These are phyloP conservation scores for Ophiocordyceps polyrhachis-furcata DNA, from an alignment of 2,329 filamentous ascomycete genomes.

Conservation along the genomic window DNA sequence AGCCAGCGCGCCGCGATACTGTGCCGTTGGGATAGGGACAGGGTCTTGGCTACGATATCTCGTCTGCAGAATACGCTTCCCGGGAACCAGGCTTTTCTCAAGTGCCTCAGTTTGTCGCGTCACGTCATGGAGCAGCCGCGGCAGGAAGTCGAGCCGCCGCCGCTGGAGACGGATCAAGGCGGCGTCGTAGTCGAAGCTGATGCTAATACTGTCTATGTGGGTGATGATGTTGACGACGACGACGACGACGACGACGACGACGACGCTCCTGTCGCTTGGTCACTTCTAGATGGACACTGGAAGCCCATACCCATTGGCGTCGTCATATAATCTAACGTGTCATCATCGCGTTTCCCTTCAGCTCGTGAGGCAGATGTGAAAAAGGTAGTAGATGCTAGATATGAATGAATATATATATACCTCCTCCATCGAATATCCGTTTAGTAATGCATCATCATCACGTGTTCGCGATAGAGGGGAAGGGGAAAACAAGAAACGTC, in stretches of 20 bases:
- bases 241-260: slow-evolving; percentile 1
- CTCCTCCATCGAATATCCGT: not conserved
- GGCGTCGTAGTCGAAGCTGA: not conserved
- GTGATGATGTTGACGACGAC: not conserved
- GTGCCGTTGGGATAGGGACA: slow-evolving; percentile 16
- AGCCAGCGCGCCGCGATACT: slow-evolving; percentile 11
- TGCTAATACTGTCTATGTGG: not conserved
- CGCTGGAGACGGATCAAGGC: not conserved
- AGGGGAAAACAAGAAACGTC: not conserved
- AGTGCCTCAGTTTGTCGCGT: slow-evolving; percentile 24
- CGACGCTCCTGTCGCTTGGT: slow-evolving; percentile 21
- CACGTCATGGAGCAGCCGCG: slow-evolving; percentile 13
- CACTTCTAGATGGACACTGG: slow-evolving; percentile 32
- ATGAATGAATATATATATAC: not conserved
- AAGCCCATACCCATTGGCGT: slow-evolving; percentile 39
- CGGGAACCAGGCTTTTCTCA: slow-evolving; percentile 24
- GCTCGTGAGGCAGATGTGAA: not conserved
- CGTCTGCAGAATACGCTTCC: slow-evolving; percentile 20
- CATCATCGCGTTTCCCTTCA: no score
- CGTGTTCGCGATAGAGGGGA: not conserved
- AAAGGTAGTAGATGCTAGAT: not conserved
- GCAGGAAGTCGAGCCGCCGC: not conserved
- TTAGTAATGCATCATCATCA: not conserved
- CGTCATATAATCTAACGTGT: no score
- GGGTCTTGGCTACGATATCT: slow-evolving; percentile 18